Evolutionary conservation across 306 rosid species (phyloP), one percentile per base, ranked within the genome.

Genomic region (Cucurbita maxima): DNA sequence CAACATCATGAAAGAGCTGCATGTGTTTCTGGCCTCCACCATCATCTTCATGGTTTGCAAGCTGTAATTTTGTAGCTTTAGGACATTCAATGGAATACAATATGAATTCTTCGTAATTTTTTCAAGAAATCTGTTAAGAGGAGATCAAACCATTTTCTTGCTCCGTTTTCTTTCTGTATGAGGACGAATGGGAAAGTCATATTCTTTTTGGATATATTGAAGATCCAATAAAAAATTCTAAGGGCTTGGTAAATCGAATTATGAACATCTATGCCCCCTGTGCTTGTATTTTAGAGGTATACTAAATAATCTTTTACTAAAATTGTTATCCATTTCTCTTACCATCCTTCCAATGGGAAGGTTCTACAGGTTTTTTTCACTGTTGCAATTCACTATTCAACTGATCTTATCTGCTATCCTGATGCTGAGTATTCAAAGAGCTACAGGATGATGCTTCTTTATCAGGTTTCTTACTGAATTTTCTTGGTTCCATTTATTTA

Each of bases 1-100:
- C 90, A 2, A 64, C 84, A 20, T 70, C 70, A 19, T 88, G 86
- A 86, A 58, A 75, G 71, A 69, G 64, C 76, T 48, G 10, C 73
- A 20, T 9, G 13, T 12, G 58, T 48, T 15, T 69, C 57, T 48
- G 73, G 20, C 43, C 41, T 47, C 58, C 58, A 69, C 15, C 58
- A 12, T 47, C 56, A 68, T 47, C 44, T 48, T 25, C 48, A 22
- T 25, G 57, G 22, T 48, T 45, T 69, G 25, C 44, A 47, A 69
- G 56, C 57, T 69, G 56, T 68, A 45, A 47, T 68, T 69, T 69
- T 69, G 73, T 69, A 48, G 56, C 30, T 48, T 68, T 47, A 48
- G 73, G 58, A 25, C 22, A 47, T 69, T 48, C 40, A 11, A 38
- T 66, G 47, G 13, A 15, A 15, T 61, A 37, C 47, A 36, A 10